These are phyloP conservation scores for Bipolaris bicolor DNA, from an alignment of 2,329 filamentous ascomycete species.

Conservation along the genomic window DNA sequence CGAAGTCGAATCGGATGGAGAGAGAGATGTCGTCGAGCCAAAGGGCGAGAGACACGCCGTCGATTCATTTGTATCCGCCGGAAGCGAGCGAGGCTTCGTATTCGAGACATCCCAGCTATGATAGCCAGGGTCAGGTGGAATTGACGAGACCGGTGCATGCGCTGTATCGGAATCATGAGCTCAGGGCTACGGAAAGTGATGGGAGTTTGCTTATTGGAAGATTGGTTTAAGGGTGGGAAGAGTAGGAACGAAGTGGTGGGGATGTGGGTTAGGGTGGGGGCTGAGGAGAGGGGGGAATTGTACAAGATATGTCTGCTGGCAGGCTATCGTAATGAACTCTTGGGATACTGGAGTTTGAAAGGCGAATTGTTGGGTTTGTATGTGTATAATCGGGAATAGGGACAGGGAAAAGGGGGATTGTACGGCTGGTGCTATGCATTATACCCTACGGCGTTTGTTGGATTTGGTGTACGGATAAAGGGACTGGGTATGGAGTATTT, in stretches of 20 bases:
- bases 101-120: constrained; percentile 25
- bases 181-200: constrained; percentile 19
- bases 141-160: constrained; percentile 27
- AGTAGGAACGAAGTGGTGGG: no score
- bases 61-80: constrained; percentile 36
- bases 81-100: constrained; percentile 24
- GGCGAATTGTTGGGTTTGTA: no score
- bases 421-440: neutral
- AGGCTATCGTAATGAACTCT: no score
- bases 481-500: no score
- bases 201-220: constrained; percentile 26
- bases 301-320: no score
- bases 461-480: no score
- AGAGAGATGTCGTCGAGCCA: neutral
- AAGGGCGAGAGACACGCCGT: constrained; percentile 16
- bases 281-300: no score
- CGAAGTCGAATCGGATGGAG: constrained; percentile 9
- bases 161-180: constrained; percentile 16
- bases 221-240: constrained; percentile 18
- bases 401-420: neutral
- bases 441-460: neutral
- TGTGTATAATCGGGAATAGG: no score
- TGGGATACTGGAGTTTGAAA: no score
- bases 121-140: constrained; percentile 28
- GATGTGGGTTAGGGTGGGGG: no score